Base-by-base conservation (phyloP, 2,329 filamentous ascomycete genomes). In the Dactylellina leptospora region DNA sequence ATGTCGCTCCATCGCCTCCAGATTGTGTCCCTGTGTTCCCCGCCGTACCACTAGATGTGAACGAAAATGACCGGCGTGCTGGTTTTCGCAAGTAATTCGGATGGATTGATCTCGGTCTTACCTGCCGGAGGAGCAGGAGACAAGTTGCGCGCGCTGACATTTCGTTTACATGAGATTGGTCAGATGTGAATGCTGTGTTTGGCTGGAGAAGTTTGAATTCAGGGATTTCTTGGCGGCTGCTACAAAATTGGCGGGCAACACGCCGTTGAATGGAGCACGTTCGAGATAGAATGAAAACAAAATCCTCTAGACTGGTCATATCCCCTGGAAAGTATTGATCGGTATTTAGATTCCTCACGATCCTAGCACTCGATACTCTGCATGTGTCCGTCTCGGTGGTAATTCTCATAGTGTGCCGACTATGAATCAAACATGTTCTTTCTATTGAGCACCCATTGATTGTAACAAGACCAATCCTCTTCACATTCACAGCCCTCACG, bases 141-240 rank as follows among this genome's bases (percentile, higher is more conserved):
- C 66, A 71, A 28, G 66, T 59, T 30, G 66, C 45, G 22, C 66
- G 66, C 16, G 66, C 55, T 20, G 66, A 51, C 66, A 71, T 71
- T 18, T 2, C 59, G 44, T 44, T 44, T 4, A 27, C 42, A 3
- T 6, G 30, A 13, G 30, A 6, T 6, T 13, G 30, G 6, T 6
- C 30, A 45, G 44, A 48, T n/a, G 20, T 25, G 40, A 22, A 22
- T n/a, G 33, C 9, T 42, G 36, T 9, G 33, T 27, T 53, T 25
- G 51, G 38, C 23, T 51, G 10, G 27, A 33, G 48, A 33, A 11
- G 22, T 30, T 58, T 44, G 45, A 45, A 28, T 48, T 28, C n/a
- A n/a, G n/a, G n/a, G n/a, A n/a, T n/a, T n/a, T n/a, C n/a, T n/a
- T n/a, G n/a, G n/a, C n/a, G n/a, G n/a, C n/a, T n/a, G n/a, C n/a